Evolutionary conservation across 2,329 filamentous ascomycete species (phyloP).

Genomic region (Diplodia mutila): DNA sequence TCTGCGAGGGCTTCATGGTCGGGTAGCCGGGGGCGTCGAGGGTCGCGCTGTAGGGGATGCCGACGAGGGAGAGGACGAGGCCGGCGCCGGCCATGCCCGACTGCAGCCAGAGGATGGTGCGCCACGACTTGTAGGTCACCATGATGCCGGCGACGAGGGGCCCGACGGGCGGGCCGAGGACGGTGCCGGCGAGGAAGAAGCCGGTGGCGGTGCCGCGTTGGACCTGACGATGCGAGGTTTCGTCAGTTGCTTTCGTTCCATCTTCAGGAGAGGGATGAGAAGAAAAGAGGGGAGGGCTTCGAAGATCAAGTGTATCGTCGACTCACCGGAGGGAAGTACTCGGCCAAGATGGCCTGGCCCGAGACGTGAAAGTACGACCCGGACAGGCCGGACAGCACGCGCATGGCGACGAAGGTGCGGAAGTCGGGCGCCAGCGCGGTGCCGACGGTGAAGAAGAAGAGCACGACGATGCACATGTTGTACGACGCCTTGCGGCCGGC

Average conservation of each 20-base stretch:
- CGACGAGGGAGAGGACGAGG: conserved; percentile 35
- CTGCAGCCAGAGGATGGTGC: conserved; percentile 41
- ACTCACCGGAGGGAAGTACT: conserved; percentile 31
- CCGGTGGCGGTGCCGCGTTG: conserved; percentile 50
- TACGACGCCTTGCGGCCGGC: conserved; percentile 28
- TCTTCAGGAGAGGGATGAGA: no score
- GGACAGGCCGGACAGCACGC: conserved; percentile 29
- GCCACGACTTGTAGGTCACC: conserved; percentile 37
- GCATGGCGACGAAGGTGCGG: conserved; percentile 29
- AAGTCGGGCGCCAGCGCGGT: conserved; percentile 29
- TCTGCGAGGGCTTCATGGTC: conserved; percentile 1
- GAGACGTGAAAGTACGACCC: conserved; percentile 32
- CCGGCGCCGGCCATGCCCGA: conserved; percentile 36
- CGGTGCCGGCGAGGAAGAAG: conserved; percentile 49
- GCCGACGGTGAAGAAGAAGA: conserved; percentile 29
- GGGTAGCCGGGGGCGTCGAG: background rate
- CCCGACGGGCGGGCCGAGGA: conserved; percentile 48
- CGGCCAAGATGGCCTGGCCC: conserved; percentile 31
- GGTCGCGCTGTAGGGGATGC: conserved; percentile 28
- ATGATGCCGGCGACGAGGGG: conserved; percentile 40
- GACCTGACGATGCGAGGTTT: conserved; percentile 28
- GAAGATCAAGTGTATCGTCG: no score
- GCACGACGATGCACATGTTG: conserved; percentile 26
- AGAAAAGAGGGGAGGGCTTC: no score
- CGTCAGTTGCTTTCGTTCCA: background rate